Evolutionary conservation across 2,329 filamentous ascomycete genomes (phyloP), one percentile per base, ranked within the genome.

Genomic region (Fusarium sp.): DNA sequence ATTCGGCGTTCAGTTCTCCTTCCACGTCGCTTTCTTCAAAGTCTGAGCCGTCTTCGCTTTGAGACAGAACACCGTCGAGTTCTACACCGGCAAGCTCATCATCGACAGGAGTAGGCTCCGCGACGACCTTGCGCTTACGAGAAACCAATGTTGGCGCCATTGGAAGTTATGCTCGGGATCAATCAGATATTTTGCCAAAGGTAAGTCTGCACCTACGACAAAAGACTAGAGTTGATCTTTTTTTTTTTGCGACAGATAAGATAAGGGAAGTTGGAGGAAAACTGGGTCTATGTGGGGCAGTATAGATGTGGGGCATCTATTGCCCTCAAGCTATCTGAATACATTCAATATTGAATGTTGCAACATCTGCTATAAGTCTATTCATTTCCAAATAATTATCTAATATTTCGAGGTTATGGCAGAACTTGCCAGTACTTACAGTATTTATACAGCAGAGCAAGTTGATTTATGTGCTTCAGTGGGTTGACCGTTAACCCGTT

Each of bases 11-110:
- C 32, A 56, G 80, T 23, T 82, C 82, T 12, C 84, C 82, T 21
- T 65, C 68, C 13, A 40, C 12, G 11, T 74, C 71, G 47, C 57
- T 71, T 49, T 80, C 83, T 47, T 86, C 84, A 54, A 86, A 84
- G 55, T 87, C 86, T 47, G 86, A 85, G 63, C 87, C 84, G 73
- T 88, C 88, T 61, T 90, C 85, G 71, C 83, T 85, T 71, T 85
- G 82, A 30, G 86, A 87, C 61, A 89, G 77, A 51, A 88, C 84
- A 30, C 86, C 87, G 60, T 89, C 86, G 18, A 89, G 80, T 47
- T 85, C 78, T 32, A 82, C 83, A 58, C 86, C 83, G 55, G 80
- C 82, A n/a, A 76, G 70, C 18, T 76, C 72, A 40, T 76, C 74
- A 5, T 73, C 70, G 2, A 53, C 32, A 8, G 47, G 25, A 18